Evolutionary conservation across 2,329 filamentous ascomycete genomes (phyloP), one percentile per base, ranked within the genome.

Genomic region (Colletotrichum gigasporum): DNA sequence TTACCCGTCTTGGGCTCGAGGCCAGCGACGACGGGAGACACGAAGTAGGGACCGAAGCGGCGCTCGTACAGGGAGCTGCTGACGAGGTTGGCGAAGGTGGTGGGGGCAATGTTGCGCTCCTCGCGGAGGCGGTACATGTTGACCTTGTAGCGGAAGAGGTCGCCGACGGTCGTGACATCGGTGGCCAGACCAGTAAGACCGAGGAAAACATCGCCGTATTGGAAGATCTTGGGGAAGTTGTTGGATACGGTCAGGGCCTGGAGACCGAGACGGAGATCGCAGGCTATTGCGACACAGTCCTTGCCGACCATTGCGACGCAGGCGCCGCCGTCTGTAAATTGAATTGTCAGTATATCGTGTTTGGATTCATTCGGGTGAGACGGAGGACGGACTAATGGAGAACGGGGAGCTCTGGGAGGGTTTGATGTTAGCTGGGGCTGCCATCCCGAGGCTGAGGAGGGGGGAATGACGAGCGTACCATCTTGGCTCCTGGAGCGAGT

Each of bases 151-250:
- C 96, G 94, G 88, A 99, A 97, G 71, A 98, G 91, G 82, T 99
- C 95, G 73, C 91, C 92, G 71, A 99, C 95, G 71, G 95, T 98
- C 69, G 88, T 88, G 69, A 99, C 94, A 79, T 99, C 96, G 72
- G 96, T 99, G 66, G 96, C 96, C 53, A 99, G 92, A 59, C 96
- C 96, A 4, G 96, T 98, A 66, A 99, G 90, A 60, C 96, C 96
- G 34, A 99, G 91, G 82, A 96, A 97, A 73, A 96, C 93, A 75
- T 95, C 93, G 75, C 93, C 94, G 86, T 97, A 98, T 80, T 91
- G 90, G 89, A 98, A 98, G 86, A 99, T 93, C 86, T 99, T 99
- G 84, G 96, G 96, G 86, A 98, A 98, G 90, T 98, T 96, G 90
- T 99, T 99, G 79, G 94, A 97, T 65, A 99, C 92, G 68, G 96